Conservation (phyloP, 352 stramenopile species). For the Globisporangium ultimum region DNA sequence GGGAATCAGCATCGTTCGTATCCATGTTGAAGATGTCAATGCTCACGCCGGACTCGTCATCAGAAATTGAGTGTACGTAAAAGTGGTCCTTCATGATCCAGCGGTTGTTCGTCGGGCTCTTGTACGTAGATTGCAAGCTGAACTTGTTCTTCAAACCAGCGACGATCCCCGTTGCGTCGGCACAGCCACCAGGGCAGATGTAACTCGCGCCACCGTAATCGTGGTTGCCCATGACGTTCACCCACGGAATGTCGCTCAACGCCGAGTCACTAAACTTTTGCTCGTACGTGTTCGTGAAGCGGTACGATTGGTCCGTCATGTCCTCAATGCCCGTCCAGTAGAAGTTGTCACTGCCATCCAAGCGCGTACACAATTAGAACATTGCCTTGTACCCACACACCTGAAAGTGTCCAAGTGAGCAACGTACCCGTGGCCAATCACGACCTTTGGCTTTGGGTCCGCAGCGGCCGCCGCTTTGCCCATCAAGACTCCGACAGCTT, state of each 20-base stretch:
- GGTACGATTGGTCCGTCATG: conserved; percentile 32
- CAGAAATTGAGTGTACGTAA: conserved; percentile 71
- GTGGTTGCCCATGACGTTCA: conserved; percentile 73
- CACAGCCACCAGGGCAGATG: conserved; percentile 39
- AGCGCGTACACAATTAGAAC: no score
- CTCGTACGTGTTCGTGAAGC: conserved; percentile 57
- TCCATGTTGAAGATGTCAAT: conserved; percentile 88
- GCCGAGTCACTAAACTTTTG: conserved; percentile 46
- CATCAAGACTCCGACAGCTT: conserved; percentile 64
- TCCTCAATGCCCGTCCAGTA: conserved; percentile 64
- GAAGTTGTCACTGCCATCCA: conserved; percentile 39
- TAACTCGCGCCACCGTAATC: conserved; percentile 60
- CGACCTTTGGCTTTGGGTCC: conserved; percentile 43
- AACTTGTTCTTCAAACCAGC: conserved; percentile 13
- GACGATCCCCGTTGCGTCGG: conserved; percentile 10
- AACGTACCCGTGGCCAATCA: conserved; percentile 45
- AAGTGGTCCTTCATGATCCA: conserved; percentile 85
- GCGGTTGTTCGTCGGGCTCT: conserved; percentile 73
- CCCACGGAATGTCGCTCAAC: conserved; percentile 47
- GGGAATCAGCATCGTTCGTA: conserved; percentile 68
- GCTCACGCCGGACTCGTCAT: conserved; percentile 51
- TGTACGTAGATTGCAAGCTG: conserved; percentile 28
- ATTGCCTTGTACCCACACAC: no score
- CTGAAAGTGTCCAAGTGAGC: no score
- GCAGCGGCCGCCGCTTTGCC: conserved; percentile 36